These are phyloP conservation scores for Sonneratia caseolaris DNA, from an alignment of 345 rosid species.

Conservation along the genomic window DNA sequence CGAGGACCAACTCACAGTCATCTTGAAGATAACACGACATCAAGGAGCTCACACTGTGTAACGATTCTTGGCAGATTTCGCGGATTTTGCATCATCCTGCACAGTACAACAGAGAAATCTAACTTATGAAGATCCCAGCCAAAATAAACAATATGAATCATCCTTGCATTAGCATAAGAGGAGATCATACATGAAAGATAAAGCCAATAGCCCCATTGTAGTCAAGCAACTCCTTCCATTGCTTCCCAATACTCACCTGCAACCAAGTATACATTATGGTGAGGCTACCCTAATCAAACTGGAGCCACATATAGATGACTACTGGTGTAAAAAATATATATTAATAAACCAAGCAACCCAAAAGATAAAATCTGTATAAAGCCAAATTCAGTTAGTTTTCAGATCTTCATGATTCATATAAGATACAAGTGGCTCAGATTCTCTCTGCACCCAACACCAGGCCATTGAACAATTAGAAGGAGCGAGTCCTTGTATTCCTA, in stretches of 20 bases:
- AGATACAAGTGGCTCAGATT: neutral
- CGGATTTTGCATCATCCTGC: slow-evolving; percentile 76
- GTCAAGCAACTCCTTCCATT: slow-evolving; percentile 82
- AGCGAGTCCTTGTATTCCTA: neutral
- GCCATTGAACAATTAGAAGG: neutral
- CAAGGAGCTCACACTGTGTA: slow-evolving; percentile 39
- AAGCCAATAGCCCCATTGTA: slow-evolving; percentile 62
- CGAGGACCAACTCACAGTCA: neutral
- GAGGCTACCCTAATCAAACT: too few species aligned
- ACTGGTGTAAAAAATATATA: too few species aligned
- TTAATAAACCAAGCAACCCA: too few species aligned
- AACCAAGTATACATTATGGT: neutral
- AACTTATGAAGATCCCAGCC: neutral
- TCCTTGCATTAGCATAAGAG: neutral
- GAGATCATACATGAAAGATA: slow-evolving; percentile 61
- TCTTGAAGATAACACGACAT: neutral
- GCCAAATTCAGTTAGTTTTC: too few species aligned
- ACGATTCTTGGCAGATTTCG: slow-evolving; percentile 45
- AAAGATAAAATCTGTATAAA: too few species aligned
- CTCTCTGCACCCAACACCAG: neutral
- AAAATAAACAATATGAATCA: neutral
- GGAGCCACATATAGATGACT: too few species aligned
- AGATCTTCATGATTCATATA: too few species aligned
- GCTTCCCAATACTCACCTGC: slow-evolving; percentile 84
- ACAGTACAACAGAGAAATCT: neutral